Evolutionary conservation across 768 basidiomycete species (phyloP), one percentile per base, ranked within the genome.

Genomic region (Psilocybe sp.): DNA sequence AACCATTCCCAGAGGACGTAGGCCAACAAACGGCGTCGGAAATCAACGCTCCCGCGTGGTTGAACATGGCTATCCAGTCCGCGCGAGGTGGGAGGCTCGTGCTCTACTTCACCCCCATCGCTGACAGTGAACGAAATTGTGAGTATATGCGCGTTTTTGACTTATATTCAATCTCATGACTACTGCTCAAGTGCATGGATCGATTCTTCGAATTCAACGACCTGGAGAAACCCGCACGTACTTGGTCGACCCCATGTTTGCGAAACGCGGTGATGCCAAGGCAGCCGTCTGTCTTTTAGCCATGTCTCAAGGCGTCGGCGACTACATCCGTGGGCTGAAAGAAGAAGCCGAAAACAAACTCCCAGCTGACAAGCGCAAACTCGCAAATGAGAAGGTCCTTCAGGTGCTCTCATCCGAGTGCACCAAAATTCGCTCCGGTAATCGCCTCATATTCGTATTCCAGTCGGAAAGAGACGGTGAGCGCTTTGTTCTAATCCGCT

Each of bases 181-280:
- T 42, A 47, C 49, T 43, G 40, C 34, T 3, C 45, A 36, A 85
- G 82, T 81, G 12, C 79, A 84, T 35, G 86, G 86, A 3, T 84
- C 80, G 60, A 63, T 89, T 10, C 70, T 89, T 37, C 80, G 82
- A 20, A 55, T 89, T 5, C 73, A 76, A 37, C 75, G 78, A 20
- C 77, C 79, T 2, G 69, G 67, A 4, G 76, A 79, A 49, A 76
- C 73, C 34, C 73, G 68, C 38, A 80, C 83, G 0, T 89, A 74
- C 55, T 62, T 89, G 5, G 82, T 84, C 23, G 85, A 87, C n/a
- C 69, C 81, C 0, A 69, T 71, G 13, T 88, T 88, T 54, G 56
- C 70, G 2, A 84, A 79, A 57, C 80, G 80, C 3, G 65, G 68
- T 0, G 86, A 89, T 46, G 87, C 86, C n/a, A 87, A 84, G 62